Evolutionary conservation across 257 asterid species (phyloP).

Genomic region (Solanum tarapatanum): DNA sequence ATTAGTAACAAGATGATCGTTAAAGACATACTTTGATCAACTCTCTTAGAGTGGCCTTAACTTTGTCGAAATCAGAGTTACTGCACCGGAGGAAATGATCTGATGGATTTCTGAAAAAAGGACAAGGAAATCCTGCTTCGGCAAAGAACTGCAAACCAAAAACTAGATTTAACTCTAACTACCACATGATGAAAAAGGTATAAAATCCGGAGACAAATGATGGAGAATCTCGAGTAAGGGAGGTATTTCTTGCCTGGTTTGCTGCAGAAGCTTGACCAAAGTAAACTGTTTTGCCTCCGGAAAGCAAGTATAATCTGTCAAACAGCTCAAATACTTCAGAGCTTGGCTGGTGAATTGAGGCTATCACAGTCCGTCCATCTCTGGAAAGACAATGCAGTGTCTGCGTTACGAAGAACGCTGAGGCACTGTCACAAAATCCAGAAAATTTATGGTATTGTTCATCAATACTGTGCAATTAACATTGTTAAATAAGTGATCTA

Average conservation of each 20-base stretch:
- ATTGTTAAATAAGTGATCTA: background rate
- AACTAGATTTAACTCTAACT: background rate
- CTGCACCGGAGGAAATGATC: constrained; percentile 92
- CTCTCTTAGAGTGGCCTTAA: constrained; percentile 88
- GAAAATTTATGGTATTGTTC: background rate
- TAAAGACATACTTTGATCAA: constrained; percentile 65
- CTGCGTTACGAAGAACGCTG: constrained; percentile 91
- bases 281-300: constrained; percentile 83
- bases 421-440: constrained; percentile 47
- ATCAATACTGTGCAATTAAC: background rate
- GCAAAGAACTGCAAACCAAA: constrained; percentile 65
- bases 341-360: constrained; percentile 96
- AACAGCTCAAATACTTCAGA: constrained; percentile 93
- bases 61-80: constrained; percentile 91
- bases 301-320: constrained; percentile 70
- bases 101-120: constrained; percentile 77
- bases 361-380: constrained; percentile 89
- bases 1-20: background rate
- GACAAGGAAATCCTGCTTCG: constrained; percentile 97
- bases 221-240: background rate
- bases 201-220: background rate
- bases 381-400: constrained; percentile 64
- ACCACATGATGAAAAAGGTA: background rate
- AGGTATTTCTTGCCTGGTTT: constrained; percentile 39
- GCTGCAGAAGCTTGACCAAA: constrained; percentile 90